phyloP scores from a whole-genome alignment of 2,329 filamentous ascomycete species.

The Monosporascus sp. region DNA sequence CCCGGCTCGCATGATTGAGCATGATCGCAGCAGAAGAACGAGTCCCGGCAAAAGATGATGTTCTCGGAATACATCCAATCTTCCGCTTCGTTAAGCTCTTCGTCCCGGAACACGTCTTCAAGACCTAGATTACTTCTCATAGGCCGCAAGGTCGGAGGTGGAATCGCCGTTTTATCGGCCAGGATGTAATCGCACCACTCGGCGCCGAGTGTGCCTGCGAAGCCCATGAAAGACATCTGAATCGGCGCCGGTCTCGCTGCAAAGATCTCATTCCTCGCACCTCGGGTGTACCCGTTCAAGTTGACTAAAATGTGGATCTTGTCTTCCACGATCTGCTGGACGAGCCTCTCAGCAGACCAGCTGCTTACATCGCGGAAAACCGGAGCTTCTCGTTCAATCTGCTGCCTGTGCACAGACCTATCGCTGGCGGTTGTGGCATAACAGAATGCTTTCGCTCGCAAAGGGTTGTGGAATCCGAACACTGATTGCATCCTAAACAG shows the following conservation, averaged over 20 bases:
- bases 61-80: conserved; percentile 97
- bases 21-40: conserved; percentile 98
- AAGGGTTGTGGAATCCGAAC: conserved; percentile 80
- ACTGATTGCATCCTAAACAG: conserved; percentile 82
- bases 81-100: conserved; percentile 64
- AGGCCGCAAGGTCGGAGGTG: conserved; percentile 73
- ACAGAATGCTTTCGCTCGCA: conserved; percentile 77
- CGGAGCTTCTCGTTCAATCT: conserved; percentile 90
- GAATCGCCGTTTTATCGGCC: conserved; percentile 83
- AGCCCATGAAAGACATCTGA: conserved; percentile 99
- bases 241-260: conserved; percentile 90
- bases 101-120: conserved; percentile 62
- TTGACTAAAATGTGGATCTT: conserved; percentile 94
- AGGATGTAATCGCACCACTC: conserved; percentile 99
- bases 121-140: conserved; percentile 71
- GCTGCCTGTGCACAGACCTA: conserved; percentile 78
- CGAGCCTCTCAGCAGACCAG: conserved; percentile 80
- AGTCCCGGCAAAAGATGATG: conserved; percentile 88
- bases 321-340: conserved; percentile 81
- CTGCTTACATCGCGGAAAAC: conserved; percentile 83
- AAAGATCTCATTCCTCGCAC: conserved; percentile 96
- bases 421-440: conserved; percentile 95
- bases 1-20: conserved; percentile 77
- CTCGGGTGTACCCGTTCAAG: conserved; percentile 95
- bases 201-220: conserved; percentile 89